These are phyloP conservation scores for Kluyveromyces aestuarii DNA, from an alignment of 805 yeast genomes.

Conservation along the genomic window DNA sequence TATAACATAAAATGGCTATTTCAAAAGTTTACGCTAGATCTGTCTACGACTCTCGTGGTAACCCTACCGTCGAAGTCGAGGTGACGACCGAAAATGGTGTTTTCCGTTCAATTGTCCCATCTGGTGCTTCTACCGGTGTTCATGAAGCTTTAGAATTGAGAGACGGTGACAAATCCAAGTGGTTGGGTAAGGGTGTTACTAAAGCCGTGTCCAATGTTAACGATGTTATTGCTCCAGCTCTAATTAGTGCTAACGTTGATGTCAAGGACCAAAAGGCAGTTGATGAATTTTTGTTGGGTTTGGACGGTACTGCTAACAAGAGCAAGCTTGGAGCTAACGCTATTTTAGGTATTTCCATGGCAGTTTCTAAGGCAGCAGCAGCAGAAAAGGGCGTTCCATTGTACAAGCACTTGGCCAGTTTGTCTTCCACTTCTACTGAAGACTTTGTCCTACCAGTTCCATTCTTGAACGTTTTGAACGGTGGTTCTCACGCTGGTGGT, in stretches of 20 bases:
- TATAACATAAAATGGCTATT: slow-evolving; percentile 53
- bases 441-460: slow-evolving; percentile 98
- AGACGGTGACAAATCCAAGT: slow-evolving; percentile 94
- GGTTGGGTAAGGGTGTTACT: slow-evolving; percentile 98
- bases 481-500: slow-evolving; percentile 99
- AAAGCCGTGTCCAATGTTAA: slow-evolving; percentile 97
- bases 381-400: slow-evolving; percentile 91
- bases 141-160: slow-evolving; percentile 98
- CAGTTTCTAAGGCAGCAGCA: slow-evolving; percentile 97
- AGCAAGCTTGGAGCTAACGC: slow-evolving; percentile 98
- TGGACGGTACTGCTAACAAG: slow-evolving; percentile 98
- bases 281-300: slow-evolving; percentile 74
- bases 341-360: slow-evolving; percentile 94
- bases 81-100: slow-evolving; percentile 84
- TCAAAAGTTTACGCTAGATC: slow-evolving; percentile 86
- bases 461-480: slow-evolving; percentile 97
- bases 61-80: slow-evolving; percentile 99
- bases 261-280: slow-evolving; percentile 79
- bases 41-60: slow-evolving; percentile 99
- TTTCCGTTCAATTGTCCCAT: slow-evolving; percentile 97
- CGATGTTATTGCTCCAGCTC: slow-evolving; percentile 89
- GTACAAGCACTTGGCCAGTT: slow-evolving; percentile 80
- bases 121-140: slow-evolving; percentile 99
- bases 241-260: slow-evolving; percentile 70
- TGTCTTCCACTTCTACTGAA: slow-evolving; percentile 58